phyloP scores from a whole-genome alignment of 1,284 basidiomycete species.

The Kwoniella shivajii region DNA sequence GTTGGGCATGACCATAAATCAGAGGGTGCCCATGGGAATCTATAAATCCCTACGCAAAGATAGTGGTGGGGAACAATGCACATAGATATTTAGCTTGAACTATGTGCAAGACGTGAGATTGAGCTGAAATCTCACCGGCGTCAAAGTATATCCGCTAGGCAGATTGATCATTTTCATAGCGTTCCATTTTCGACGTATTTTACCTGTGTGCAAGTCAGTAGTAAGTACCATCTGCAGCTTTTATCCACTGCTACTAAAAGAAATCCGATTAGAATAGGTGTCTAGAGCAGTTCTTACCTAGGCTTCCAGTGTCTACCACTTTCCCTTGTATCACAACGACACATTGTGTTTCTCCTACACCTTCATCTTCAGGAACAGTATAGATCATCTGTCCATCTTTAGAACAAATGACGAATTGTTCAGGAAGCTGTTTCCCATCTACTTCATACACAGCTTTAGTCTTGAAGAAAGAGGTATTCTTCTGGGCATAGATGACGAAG shows the following conservation, averaged over 20 bases:
- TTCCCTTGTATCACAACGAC: conserved; percentile 64
- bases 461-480: neutral
- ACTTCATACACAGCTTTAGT: neutral
- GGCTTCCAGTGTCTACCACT: conserved; percentile 63
- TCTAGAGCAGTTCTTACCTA: conserved; percentile 55
- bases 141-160: conserved; percentile 41
- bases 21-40: conserved; percentile 66
- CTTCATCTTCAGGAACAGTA: conserved; percentile 56
- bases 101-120: neutral
- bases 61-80: neutral
- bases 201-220: too few relatives aligned
- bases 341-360: conserved; percentile 66
- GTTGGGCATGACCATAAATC: conserved; percentile 57
- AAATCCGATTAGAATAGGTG: neutral
- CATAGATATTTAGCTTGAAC: neutral
- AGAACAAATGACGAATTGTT: conserved; percentile 42
- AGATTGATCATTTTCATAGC: conserved; percentile 49
- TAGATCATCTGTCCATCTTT: conserved; percentile 37
- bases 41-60: conserved; percentile 38
- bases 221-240: neutral
- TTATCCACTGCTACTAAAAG: neutral
- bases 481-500: conserved; percentile 41
- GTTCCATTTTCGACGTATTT: conserved; percentile 22
- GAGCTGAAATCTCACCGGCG: conserved; percentile 42
- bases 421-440: conserved; percentile 23